Evolutionary conservation across 495 filamentous ascomycete genomes (phyloP).

Genomic region (Extremus antarcticus): DNA sequence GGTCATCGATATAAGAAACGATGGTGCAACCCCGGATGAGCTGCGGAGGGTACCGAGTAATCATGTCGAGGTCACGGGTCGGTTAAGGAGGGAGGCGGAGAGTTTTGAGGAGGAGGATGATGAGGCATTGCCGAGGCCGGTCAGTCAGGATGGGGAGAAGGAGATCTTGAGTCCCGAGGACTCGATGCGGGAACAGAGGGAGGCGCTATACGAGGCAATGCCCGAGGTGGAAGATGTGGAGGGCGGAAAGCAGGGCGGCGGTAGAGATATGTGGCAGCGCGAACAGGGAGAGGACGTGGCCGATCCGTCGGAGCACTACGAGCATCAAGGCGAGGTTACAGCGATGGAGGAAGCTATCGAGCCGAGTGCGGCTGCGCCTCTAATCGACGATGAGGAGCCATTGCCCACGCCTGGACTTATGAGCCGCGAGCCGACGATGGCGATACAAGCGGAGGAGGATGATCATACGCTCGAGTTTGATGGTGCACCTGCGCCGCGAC

Average conservation of each 20-base stretch:
- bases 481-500: background rate
- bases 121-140: background rate
- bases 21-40: background rate
- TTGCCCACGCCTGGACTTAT: conserved; percentile 1
- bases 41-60: background rate
- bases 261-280: background rate
- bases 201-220: conserved; percentile 1
- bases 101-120: background rate
- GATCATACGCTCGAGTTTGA: background rate
- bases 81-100: background rate
- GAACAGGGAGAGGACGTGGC: background rate
- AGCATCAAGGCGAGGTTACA: conserved; percentile 19
- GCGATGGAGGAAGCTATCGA: conserved; percentile 18
- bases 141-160: background rate
- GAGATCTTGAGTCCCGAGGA: conserved; percentile 4
- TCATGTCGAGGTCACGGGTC: conserved; percentile 2
- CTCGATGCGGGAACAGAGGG: conserved; percentile 5
- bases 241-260: conserved; percentile 3
- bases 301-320: conserved; percentile 13
- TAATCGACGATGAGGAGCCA: conserved; percentile 18
- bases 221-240: conserved; percentile 2
- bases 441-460: background rate
- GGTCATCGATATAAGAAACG: background rate
- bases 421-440: background rate
- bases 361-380: conserved; percentile 11